Base-by-base conservation (phyloP, 768 basidiomycete species). In the Myochromella boudieri region DNA sequence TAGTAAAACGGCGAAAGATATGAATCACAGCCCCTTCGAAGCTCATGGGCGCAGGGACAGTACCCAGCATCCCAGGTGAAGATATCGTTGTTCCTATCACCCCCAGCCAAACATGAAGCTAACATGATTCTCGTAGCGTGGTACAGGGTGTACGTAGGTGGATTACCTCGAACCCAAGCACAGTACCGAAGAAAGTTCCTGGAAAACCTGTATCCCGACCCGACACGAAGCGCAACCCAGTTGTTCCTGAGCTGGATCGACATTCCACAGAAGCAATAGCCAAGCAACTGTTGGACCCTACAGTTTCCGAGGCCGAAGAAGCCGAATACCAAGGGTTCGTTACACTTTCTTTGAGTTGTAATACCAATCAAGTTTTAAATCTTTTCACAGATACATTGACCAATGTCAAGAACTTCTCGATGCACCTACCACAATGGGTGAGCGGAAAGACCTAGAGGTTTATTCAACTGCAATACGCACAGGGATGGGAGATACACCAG, bases 81-180 rank as follows among this genome's bases (percentile, higher is more conserved):
- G 38, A 6, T 14, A 34, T 34, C 6, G 6, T 29, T 8, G 10
- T 36, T 6, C 9, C 29, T 28, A 41, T 32, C 38, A 12, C 18
- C 2, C 22, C 25, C 4, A 6, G 1, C n/a, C n/a, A n/a, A n/a
- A n/a, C n/a, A n/a, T n/a, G 20, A 20, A 26, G n/a, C 29, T 6
- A 32, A 6, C 22, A 1, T 15, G 1, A 12, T 24, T 28, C 6
- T 3, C 21, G 3, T 14, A 91, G 87, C 45, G 71, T 90, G 43
- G 87, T 91, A 49, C 84, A 85, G 51, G 89, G 88, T 21, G 84
- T 91, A 8, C 76, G 85, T 22, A 77, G 82, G 14, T 91, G 87
- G 87, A 90, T 91, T 43, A 74, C 81, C 8, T 72, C 84, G 1
- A 74, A 76, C 34, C 69, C 75, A 1, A 56, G 71, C 1, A 52